phyloP scores from a whole-genome alignment of 1,284 basidiomycete species.

The Ceratobasidium sp. region DNA sequence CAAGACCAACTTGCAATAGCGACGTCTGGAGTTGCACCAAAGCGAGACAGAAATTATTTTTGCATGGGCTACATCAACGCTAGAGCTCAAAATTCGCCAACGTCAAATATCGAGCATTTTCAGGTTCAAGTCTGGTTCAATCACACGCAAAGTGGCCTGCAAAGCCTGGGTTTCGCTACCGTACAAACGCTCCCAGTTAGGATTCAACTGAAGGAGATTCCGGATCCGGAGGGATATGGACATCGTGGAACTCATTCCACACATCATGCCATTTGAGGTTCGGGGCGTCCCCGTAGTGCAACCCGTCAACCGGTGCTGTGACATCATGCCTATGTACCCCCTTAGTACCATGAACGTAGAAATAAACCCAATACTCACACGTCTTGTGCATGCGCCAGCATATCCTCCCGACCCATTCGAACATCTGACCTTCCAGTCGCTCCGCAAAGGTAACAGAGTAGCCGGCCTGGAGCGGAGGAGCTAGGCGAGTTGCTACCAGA shows the following conservation, averaged over 20 bases:
- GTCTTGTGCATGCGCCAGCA: neutral
- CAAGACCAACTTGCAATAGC: no score
- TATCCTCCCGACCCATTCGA: neutral
- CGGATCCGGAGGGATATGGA: neutral
- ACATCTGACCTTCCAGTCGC: neutral
- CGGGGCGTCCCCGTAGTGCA: neutral
- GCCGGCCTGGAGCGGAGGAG: neutral
- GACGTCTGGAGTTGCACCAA: no score
- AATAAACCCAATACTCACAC: neutral
- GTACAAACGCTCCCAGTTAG: neutral
- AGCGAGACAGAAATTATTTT: no score
- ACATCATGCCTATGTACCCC: neutral
- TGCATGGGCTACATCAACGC: no score
- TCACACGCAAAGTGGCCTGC: no score
- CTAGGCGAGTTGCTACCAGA: no score
- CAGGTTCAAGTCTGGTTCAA: no score
- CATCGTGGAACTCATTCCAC: neutral
- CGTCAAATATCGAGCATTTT: no score
- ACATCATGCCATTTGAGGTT: neutral
- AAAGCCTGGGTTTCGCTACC: no score
- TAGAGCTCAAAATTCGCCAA: no score
- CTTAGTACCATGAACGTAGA: neutral
- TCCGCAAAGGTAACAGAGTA: neutral
- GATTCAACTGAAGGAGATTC: neutral
- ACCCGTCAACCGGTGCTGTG: neutral